phyloP scores from a whole-genome alignment of 2,329 filamentous ascomycete genomes.

The Cordyceps farinosa region DNA sequence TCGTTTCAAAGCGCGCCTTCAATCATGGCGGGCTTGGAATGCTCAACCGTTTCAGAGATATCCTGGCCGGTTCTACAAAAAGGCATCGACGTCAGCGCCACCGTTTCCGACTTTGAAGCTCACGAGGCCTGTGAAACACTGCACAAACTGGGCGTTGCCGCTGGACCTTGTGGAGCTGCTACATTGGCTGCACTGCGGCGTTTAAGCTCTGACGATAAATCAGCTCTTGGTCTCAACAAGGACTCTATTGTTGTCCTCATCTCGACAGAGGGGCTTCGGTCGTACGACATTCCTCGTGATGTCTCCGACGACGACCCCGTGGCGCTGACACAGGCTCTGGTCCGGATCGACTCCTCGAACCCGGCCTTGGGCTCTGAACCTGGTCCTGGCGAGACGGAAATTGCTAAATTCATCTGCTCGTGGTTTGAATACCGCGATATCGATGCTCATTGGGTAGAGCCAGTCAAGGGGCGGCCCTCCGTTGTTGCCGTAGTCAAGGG shows the following conservation, averaged over 20 bases:
- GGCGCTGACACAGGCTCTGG: constrained; percentile 41
- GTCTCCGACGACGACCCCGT: constrained; percentile 41
- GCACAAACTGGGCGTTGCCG: constrained; percentile 40
- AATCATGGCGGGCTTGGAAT: constrained; percentile 73
- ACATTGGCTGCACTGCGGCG: constrained; percentile 54
- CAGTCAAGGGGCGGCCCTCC: constrained; percentile 44
- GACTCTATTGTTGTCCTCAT: constrained; percentile 62
- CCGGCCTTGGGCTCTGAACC: constrained; percentile 38
- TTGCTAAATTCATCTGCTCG: constrained; percentile 44
- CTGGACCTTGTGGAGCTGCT: constrained; percentile 63
- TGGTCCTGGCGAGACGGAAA: constrained; percentile 43
- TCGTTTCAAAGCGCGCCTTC: constrained; percentile 55
- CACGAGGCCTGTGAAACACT: constrained; percentile 58
- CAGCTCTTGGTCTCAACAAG: constrained; percentile 35
- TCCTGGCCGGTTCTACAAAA: constrained; percentile 59
- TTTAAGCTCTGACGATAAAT: constrained; percentile 35
- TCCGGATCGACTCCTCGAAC: constrained; percentile 48
- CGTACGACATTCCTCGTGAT: constrained; percentile 33
- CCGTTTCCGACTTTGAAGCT: constrained; percentile 59
- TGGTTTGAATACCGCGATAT: constrained; percentile 52
- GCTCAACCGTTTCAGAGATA: constrained; percentile 62
- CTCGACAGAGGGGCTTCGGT: constrained; percentile 52
- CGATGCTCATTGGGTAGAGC: constrained; percentile 48
- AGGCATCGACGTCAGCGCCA: constrained; percentile 58
- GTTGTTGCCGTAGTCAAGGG: constrained; percentile 47